A percentile compares a stretch with the other conserved stretches of the same genome.
Conservation (phyloP, 805 yeast genomes). For the Wickerhamiella spandovensis region DNA sequence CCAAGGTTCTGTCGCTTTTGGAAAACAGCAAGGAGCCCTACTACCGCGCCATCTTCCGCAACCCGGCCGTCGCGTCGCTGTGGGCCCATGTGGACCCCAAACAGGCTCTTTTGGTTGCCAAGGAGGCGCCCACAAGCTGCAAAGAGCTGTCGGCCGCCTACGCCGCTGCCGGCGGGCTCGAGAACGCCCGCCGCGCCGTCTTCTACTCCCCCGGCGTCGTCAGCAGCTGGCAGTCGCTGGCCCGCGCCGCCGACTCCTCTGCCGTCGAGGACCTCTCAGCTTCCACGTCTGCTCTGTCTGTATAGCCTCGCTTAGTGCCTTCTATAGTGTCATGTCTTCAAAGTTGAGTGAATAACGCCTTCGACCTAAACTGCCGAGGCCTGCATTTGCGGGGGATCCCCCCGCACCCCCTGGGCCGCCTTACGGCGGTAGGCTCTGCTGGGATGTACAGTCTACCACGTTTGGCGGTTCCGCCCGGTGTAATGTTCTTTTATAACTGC, state of each 20-base stretch:
- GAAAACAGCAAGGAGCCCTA: constrained; percentile 29
- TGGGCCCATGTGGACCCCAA: constrained; percentile 55
- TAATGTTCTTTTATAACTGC: too few relatives aligned
- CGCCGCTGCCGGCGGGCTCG: constrained; percentile 31
- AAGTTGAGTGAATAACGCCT: too few relatives aligned
- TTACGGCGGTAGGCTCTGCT: too few relatives aligned
- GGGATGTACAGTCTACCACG: too few relatives aligned
- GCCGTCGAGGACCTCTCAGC: neutral
- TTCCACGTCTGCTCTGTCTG: neutral
- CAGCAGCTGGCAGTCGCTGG: constrained; percentile 22
- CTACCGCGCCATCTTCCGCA: constrained; percentile 59
- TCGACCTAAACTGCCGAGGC: too few relatives aligned
- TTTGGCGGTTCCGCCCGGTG: too few relatives aligned
- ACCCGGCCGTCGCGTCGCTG: constrained; percentile 54
- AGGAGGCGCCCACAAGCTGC: constrained; percentile 35
- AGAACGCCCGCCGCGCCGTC: constrained; percentile 55
- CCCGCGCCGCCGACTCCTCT: neutral
- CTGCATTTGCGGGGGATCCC: too few relatives aligned
- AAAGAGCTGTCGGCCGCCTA: constrained; percentile 40
- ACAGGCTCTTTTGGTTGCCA: constrained; percentile 47
- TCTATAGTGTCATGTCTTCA: too few relatives aligned
- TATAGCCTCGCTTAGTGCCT: neutral
- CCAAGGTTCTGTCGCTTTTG: constrained; percentile 24
- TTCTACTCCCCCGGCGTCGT: constrained; percentile 45
- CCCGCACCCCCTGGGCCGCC: too few relatives aligned